These are phyloP conservation scores for Starmera dryadoides DNA, from an alignment of 805 yeast species.

Conservation along the genomic window DNA sequence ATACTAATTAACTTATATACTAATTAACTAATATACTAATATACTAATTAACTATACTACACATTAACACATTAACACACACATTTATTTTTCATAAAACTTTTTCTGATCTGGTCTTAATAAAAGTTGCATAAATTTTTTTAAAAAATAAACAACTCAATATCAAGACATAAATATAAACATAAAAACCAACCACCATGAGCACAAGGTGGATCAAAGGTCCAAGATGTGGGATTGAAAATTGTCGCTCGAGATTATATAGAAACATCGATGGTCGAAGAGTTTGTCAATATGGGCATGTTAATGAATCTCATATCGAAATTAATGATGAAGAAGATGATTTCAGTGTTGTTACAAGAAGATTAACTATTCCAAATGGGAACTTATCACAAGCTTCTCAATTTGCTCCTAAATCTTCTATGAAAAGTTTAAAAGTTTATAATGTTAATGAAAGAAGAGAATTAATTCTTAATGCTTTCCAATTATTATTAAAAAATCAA, in stretches of 20 bases:
- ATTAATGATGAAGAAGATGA: slow-evolving; percentile 79
- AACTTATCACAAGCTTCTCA: slow-evolving; percentile 29
- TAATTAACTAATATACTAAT: no score
- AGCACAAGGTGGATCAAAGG: slow-evolving; percentile 43
- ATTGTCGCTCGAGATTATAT: slow-evolving; percentile 79
- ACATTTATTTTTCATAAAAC: no score
- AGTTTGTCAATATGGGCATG: slow-evolving; percentile 89
- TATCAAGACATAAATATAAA: no score
- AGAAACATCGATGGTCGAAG: slow-evolving; percentile 66
- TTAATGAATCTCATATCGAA: slow-evolving; percentile 72
- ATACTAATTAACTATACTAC: no score
- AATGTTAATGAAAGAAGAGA: slow-evolving; percentile 39
- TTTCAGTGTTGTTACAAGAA: slow-evolving; percentile 39
- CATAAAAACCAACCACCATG: neutral
- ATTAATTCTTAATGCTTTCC: slow-evolving; percentile 40
- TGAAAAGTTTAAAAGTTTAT: slow-evolving; percentile 21
- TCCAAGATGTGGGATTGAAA: slow-evolving; percentile 80
- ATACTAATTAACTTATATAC: no score
- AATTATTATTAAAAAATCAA: slow-evolving; percentile 43
- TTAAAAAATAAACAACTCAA: no score
- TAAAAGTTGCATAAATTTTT: no score
- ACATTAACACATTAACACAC: no score
- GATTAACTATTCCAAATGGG: slow-evolving; percentile 43
- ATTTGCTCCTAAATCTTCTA: slow-evolving; percentile 20
- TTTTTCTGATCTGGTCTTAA: no score